phyloP scores from a whole-genome alignment of 140 eudicot species.

The Anethum foeniculum region DNA sequence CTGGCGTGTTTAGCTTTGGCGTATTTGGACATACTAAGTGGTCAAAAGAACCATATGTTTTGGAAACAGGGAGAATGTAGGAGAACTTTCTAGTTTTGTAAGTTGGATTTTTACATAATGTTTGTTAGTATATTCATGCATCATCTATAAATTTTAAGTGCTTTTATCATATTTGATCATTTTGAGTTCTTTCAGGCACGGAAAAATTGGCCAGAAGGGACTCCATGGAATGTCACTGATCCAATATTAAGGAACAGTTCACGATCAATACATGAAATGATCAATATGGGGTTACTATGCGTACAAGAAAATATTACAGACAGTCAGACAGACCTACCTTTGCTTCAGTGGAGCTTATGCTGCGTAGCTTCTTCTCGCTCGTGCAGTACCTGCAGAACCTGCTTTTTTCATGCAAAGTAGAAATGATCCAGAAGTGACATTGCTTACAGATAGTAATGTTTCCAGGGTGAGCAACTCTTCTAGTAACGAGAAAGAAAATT shows the following conservation, averaged over 20 bases:
- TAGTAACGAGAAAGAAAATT: not conserved
- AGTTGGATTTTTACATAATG: not conserved
- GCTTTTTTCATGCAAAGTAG: too few species aligned
- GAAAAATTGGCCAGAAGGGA: constrained; percentile 4
- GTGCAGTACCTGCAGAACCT: too few species aligned
- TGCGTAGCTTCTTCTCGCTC: too few species aligned
- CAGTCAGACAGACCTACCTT: too few species aligned
- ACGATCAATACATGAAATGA: too few species aligned
- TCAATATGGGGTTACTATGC: too few species aligned
- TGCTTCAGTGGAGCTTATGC: too few species aligned
- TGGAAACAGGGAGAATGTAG: not conserved
- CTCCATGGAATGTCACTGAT: not conserved
- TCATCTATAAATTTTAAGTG: too few species aligned
- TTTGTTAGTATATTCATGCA: too few species aligned
- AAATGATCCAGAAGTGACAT: not conserved
- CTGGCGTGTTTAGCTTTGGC: too few species aligned
- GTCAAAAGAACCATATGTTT: not conserved
- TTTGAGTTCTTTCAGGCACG: not conserved
- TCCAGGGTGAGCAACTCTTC: not conserved
- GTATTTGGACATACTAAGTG: too few species aligned
- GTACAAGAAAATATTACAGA: too few species aligned
- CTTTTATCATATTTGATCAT: not conserved
- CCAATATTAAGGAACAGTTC: not conserved
- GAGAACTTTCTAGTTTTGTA: not conserved
- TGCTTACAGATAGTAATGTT: not conserved